phyloP scores from a whole-genome alignment of 257 asterid species.

The Cinchona pubescens region DNA sequence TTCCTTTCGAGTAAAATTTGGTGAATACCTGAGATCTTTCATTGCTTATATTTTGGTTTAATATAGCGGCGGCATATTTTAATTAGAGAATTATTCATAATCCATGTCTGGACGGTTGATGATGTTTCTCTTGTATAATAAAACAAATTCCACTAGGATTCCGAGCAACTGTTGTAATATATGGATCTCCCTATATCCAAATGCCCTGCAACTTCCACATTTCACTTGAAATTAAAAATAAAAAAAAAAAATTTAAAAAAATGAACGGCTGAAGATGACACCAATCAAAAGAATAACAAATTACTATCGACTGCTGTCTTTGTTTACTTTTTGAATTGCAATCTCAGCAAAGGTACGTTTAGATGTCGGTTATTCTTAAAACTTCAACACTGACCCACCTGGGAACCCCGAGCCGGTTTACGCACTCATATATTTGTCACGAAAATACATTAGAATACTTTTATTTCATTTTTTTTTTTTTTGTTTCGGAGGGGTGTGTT shows the following conservation, averaged over 20 bases:
- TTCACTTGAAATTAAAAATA: too few relatives aligned
- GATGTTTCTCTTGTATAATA: too few relatives aligned
- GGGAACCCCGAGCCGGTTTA: background rate
- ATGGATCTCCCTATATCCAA: too few relatives aligned
- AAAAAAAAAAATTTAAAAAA: too few relatives aligned
- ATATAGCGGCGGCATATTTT: background rate
- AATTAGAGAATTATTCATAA: background rate
- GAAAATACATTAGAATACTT: background rate
- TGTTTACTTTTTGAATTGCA: background rate
- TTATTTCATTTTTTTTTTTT: too few relatives aligned
- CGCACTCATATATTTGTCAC: background rate
- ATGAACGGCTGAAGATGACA: too few relatives aligned
- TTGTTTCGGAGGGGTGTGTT: too few relatives aligned
- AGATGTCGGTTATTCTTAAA: background rate
- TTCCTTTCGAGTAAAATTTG: background rate
- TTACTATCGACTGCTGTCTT: background rate
- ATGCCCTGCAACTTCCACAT: too few relatives aligned
- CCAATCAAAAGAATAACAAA: background rate
- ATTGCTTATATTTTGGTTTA: background rate
- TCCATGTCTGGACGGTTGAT: too few relatives aligned
- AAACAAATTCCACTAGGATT: too few relatives aligned
- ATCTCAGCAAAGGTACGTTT: background rate
- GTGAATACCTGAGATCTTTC: too few relatives aligned
- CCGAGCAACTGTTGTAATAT: too few relatives aligned
- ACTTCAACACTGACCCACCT: background rate